A percentile compares a stretch with the other conserved stretches of the same genome.
These are phyloP conservation scores for Magnolia changhungtana DNA, from an alignment of 164 flowering plant genomes.

Conservation along the genomic window DNA sequence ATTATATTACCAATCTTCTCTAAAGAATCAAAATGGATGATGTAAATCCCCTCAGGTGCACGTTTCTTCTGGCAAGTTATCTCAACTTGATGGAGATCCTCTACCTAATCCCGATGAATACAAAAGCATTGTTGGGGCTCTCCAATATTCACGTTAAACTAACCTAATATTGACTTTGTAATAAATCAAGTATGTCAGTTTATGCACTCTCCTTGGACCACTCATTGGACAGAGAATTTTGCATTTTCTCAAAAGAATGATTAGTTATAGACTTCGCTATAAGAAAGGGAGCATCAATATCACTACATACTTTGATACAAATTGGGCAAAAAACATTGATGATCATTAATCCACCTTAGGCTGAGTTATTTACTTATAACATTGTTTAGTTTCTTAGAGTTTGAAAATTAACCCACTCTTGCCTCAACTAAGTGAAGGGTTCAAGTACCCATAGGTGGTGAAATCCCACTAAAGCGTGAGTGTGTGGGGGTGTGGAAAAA, in stretches of 20 bases:
- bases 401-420: neutral
- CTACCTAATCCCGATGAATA: neutral
- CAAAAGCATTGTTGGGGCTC: neutral
- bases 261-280: neutral
- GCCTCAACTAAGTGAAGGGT: no score
- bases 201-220: neutral
- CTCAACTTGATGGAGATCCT: neutral
- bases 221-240: neutral
- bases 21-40: neutral
- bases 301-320: neutral
- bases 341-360: neutral
- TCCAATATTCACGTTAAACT: neutral
- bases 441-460: no score
- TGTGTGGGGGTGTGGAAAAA: no score
- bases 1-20: neutral
- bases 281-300: neutral
- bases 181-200: neutral
- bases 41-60: neutral
- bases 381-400: neutral
- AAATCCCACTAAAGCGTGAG: no score
- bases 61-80: neutral
- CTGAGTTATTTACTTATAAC: neutral
- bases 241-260: neutral
- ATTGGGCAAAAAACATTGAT: neutral
- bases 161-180: neutral